phyloP scores from a whole-genome alignment of 2,329 filamentous ascomycete species.

The Xylariaceae sp. region DNA sequence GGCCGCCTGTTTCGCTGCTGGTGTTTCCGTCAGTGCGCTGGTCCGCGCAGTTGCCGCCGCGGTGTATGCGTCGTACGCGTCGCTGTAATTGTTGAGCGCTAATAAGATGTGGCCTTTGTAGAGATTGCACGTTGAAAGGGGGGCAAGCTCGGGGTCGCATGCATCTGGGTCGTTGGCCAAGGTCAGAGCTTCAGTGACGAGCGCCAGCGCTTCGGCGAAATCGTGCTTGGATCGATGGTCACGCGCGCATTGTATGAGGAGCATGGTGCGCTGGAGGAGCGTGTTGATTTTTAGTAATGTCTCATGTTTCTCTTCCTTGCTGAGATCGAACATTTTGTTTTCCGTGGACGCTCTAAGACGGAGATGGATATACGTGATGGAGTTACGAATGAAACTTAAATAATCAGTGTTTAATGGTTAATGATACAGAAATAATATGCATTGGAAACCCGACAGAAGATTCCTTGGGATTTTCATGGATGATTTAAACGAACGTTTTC shows the following conservation, averaged over 20 bases:
- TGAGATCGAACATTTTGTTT: conserved; percentile 19
- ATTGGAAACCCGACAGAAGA: too few species aligned
- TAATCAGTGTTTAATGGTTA: too few species aligned
- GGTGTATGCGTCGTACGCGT: conserved; percentile 17
- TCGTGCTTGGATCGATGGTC: background rate
- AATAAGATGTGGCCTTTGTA: conserved; percentile 20
- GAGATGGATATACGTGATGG: too few species aligned
- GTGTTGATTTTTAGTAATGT: conserved; percentile 10
- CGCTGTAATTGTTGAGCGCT: conserved; percentile 9
- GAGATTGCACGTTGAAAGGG: conserved; percentile 23
- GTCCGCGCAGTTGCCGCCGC: conserved; percentile 5
- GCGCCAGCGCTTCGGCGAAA: conserved; percentile 10
- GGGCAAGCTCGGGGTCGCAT: conserved; percentile 20
- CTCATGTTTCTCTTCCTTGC: conserved; percentile 12
- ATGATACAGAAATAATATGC: too few species aligned
- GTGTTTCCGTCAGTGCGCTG: conserved; percentile 1
- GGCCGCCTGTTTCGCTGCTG: conserved; percentile 6
- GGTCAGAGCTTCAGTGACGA: conserved; percentile 14
- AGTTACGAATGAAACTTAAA: too few species aligned
- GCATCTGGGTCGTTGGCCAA: conserved; percentile 20
- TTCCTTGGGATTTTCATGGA: too few species aligned
- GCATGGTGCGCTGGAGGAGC: conserved; percentile 5
- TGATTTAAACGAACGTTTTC: too few species aligned
- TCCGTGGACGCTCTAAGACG: conserved; percentile 8
- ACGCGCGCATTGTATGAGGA: conserved; percentile 8